Percentiles rank a stretch among this genome's conserved stretches.
phyloP scores from a whole-genome alignment of 371 early-diverging fungal genomes.

The Fennellomyces sp. region DNA sequence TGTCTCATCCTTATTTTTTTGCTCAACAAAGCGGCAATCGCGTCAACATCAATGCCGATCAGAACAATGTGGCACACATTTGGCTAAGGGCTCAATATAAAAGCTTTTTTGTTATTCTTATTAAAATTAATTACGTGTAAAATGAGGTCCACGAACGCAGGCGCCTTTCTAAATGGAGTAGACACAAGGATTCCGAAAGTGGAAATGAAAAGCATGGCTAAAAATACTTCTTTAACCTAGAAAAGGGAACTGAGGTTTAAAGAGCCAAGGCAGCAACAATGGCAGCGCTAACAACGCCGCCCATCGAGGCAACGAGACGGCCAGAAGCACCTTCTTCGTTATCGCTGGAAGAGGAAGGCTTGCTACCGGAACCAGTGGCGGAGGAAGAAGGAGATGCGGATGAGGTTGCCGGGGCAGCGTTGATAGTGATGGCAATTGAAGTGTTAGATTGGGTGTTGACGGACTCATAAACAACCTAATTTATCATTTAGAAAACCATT shows the following conservation, averaged over 20 bases:
- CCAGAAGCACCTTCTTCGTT: background rate
- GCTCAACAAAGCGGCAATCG: too few relatives aligned
- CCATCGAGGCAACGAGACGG: background rate
- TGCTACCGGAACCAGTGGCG: background rate
- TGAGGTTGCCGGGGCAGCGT: conserved; percentile 24
- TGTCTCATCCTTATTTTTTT: too few relatives aligned
- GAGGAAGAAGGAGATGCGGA: conserved; percentile 10
- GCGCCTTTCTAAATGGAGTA: too few relatives aligned
- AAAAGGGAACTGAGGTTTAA: background rate
- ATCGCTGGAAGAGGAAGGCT: conserved; percentile 5
- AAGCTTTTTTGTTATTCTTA: too few relatives aligned
- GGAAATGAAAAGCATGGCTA: background rate
- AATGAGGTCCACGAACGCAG: too few relatives aligned
- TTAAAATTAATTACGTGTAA: too few relatives aligned
- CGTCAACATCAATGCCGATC: too few relatives aligned
- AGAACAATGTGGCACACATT: too few relatives aligned
- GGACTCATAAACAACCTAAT: conserved; percentile 32
- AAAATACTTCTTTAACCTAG: conserved; percentile 1
- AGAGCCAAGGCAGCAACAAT: background rate
- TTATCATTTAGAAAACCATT: background rate
- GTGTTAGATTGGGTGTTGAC: conserved; percentile 35
- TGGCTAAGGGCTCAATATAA: too few relatives aligned
- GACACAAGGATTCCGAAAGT: background rate
- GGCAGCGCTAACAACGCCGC: background rate
- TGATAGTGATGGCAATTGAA: conserved; percentile 37